Conservation (phyloP, 2,329 filamentous ascomycete genomes). For the Aspergillus brasiliensis region DNA sequence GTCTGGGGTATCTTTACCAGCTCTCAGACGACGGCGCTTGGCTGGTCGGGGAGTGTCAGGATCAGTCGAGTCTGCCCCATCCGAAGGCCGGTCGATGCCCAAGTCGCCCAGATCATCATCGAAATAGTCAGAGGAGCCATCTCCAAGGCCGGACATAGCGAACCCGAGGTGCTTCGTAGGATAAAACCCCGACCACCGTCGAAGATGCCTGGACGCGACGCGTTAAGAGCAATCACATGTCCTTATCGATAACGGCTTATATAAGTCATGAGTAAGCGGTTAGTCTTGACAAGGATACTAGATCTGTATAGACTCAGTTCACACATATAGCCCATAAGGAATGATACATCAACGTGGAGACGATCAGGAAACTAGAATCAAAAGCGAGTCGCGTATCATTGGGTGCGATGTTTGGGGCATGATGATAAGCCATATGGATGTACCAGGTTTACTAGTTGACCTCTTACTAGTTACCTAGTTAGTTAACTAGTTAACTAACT, state of each 20-base stretch:
- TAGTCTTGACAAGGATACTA: no score
- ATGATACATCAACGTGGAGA: no score
- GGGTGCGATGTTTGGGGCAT: no score
- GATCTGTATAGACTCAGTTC: no score
- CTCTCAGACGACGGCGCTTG: constrained; percentile 39
- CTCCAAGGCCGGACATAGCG: constrained; percentile 34
- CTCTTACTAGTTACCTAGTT: no score
- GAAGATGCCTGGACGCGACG: constrained; percentile 17
- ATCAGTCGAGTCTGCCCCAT: constrained; percentile 11
- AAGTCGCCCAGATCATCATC: constrained; percentile 33
- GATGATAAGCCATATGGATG: no score
- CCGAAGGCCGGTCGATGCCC: constrained; percentile 26
- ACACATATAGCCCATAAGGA: no score
- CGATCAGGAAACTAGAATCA: no score
- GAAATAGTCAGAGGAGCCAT: constrained; percentile 33
- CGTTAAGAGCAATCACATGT: constrained; percentile 6
- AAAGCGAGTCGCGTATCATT: no score
- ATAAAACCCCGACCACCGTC: not conserved
- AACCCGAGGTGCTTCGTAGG: constrained; percentile 3
- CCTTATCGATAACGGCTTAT: not conserved
- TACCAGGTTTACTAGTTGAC: no score
- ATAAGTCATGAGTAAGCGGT: not conserved
- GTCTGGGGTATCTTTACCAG: not conserved
- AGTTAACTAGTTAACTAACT: no score
- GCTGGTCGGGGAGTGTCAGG: constrained; percentile 28